Evolutionary conservation across 208 protist genomes (phyloP).

Genomic region (Herpetomonas samuelpessoai): DNA sequence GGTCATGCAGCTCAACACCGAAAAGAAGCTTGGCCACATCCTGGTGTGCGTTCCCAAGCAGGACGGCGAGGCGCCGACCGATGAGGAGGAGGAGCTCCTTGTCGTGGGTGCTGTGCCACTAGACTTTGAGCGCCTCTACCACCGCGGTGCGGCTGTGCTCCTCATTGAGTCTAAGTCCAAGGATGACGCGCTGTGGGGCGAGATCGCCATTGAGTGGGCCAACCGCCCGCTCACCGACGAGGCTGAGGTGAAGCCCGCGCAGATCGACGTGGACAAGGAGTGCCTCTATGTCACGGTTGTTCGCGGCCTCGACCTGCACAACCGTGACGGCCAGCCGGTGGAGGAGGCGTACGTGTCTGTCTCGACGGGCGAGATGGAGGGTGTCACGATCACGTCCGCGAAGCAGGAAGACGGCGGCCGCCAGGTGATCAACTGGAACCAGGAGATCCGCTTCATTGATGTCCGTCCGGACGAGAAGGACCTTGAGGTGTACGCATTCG

Average conservation of each 20-base stretch:
- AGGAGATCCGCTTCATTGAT: constrained; percentile 87
- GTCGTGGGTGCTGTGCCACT: constrained; percentile 85
- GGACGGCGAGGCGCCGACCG: constrained; percentile 32
- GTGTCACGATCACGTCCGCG: constrained; percentile 54
- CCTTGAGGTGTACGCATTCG: constrained; percentile 62
- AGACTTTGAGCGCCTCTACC: constrained; percentile 82
- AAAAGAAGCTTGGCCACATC: constrained; percentile 86
- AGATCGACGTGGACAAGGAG: constrained; percentile 45
- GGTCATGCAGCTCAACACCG: constrained; percentile 82
- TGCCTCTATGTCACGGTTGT: constrained; percentile 81
- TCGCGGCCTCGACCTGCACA: constrained; percentile 63
- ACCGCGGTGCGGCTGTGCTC: constrained; percentile 72
- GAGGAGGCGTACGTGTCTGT: constrained; percentile 53
- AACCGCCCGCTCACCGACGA: constrained; percentile 45
- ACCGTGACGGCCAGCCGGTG: constrained; percentile 38
- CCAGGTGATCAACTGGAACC: constrained; percentile 76
- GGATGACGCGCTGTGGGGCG: constrained; percentile 85
- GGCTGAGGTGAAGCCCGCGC: constrained; percentile 20
- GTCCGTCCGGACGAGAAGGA: constrained; percentile 35
- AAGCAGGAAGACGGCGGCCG: constrained; percentile 32
- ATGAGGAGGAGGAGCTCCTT: constrained; percentile 83
- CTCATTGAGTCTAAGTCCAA: constrained; percentile 87
- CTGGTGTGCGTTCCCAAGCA: constrained; percentile 81
- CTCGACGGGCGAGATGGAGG: constrained; percentile 71
- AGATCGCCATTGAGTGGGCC: constrained; percentile 82